Percentiles rank a stretch among this genome's conserved stretches.
These are phyloP conservation scores for Lactarius hatsudake DNA, from an alignment of 768 basidiomycete genomes.

Conservation along the genomic window DNA sequence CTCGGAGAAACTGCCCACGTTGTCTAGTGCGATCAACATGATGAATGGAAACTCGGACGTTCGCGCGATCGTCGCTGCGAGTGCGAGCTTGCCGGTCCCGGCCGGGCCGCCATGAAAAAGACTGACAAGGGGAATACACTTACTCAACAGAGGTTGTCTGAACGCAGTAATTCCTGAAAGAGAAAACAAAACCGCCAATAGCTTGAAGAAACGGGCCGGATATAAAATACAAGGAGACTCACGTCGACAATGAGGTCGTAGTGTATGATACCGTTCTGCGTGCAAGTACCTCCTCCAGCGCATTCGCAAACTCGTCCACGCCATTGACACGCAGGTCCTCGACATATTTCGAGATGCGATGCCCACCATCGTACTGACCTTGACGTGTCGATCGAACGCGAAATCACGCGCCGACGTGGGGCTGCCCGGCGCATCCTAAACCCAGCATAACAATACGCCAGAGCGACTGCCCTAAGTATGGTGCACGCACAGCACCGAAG, in stretches of 20 bases:
- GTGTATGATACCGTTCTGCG: conserved; percentile 94
- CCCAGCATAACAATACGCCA: too few species aligned
- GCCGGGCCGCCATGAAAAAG: conserved; percentile 80
- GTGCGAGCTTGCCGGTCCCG: conserved; percentile 92
- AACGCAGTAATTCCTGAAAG: conserved; percentile 73
- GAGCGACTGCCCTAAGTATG: too few species aligned
- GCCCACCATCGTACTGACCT: conserved; percentile 95
- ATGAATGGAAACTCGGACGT: conserved; percentile 96
- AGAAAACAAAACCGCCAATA: not conserved
- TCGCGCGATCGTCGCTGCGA: conserved; percentile 92
- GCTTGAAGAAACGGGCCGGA: not conserved
- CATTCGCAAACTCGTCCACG: conserved; percentile 80
- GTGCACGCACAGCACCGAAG: too few species aligned
- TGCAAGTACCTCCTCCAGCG: conserved; percentile 88
- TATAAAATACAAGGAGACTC: conserved; percentile 33
- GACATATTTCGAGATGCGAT: conserved; percentile 93
- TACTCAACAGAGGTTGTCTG: conserved; percentile 90
- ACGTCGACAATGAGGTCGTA: conserved; percentile 76
- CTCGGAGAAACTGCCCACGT: conserved; percentile 96
- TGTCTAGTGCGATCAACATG: conserved; percentile 89
- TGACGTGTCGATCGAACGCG: conserved; percentile 95
- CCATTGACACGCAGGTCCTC: conserved; percentile 91
- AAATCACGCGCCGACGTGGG: conserved; percentile 65
- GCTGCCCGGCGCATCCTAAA: too few species aligned
- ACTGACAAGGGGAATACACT: conserved; percentile 88